Percentiles rank a stretch among this genome's conserved stretches.
Evolutionary conservation across 139 green algal species (phyloP).

Genomic region (Dunaliella primolecta): DNA sequence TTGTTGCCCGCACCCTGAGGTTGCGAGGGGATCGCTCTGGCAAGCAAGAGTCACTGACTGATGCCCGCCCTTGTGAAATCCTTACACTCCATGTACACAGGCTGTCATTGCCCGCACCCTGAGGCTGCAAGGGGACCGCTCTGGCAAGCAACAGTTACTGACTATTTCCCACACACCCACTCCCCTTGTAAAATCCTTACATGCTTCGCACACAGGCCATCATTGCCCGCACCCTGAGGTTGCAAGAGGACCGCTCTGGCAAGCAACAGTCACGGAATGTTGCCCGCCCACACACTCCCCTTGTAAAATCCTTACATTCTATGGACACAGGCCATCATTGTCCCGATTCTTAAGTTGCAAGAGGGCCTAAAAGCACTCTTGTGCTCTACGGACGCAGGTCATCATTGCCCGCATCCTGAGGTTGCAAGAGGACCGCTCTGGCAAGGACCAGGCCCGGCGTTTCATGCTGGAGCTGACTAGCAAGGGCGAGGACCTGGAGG

Average conservation of each 20-base stretch:
- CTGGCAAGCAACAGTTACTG: neutral
- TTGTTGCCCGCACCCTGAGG: neutral
- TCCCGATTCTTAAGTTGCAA: no score
- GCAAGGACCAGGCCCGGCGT: constrained; percentile 7
- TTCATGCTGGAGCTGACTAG: constrained; percentile 13
- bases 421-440: neutral
- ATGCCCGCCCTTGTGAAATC: no score
- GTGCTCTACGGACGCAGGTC: no score
- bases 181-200: no score
- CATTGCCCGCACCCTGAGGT: neutral
- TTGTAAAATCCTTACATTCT: no score
- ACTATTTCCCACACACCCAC: no score
- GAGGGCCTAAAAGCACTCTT: no score
- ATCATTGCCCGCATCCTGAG: neutral
- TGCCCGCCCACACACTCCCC: no score
- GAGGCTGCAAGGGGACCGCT: no score
- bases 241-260: neutral
- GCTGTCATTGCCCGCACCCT: no score
- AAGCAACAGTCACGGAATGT: constrained; percentile 1
- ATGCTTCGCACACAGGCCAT: neutral
- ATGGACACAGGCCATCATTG: no score
- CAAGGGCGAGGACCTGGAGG: neutral
- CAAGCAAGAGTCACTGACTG: constrained; percentile 1
- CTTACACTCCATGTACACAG: no score
- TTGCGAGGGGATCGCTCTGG: neutral